A percentile compares a stretch with the other conserved stretches of the same genome.
These are phyloP conservation scores for Fusarium sulawesiense DNA, from an alignment of 2,329 filamentous ascomycete genomes.

Conservation along the genomic window DNA sequence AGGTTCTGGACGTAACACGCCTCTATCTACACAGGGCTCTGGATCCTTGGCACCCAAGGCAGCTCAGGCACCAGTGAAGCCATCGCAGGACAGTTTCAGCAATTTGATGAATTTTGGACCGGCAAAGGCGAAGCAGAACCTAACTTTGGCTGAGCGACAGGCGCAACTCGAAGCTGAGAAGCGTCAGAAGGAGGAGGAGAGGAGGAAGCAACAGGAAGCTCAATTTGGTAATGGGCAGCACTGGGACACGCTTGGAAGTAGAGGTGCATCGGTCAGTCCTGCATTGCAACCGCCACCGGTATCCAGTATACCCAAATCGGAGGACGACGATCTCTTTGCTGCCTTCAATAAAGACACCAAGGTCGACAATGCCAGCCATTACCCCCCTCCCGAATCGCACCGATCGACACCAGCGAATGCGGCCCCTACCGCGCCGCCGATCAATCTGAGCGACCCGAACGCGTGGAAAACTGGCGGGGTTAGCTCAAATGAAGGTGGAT, in stretches of 20 bases:
- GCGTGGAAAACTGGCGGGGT: conserved; percentile 59
- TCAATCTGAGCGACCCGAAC: conserved; percentile 65
- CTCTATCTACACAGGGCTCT: conserved; percentile 63
- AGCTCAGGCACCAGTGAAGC: conserved; percentile 58
- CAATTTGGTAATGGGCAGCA: conserved; percentile 83
- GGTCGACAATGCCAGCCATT: conserved; percentile 74
- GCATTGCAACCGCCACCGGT: conserved; percentile 38
- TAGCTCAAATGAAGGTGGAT: conserved; percentile 48
- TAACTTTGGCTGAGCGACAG: conserved; percentile 83
- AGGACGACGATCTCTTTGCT: conserved; percentile 74
- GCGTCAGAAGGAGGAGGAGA: conserved; percentile 78
- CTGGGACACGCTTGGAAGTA: conserved; percentile 77
- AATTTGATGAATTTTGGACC: conserved; percentile 72
- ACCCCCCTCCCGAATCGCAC: conserved; percentile 60
- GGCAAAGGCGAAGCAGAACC: conserved; percentile 72
- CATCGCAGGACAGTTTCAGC: conserved; percentile 79
- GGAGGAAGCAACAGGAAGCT: conserved; percentile 75
- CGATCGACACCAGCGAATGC: conserved; percentile 59
- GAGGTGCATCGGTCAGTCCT: conserved; percentile 56
- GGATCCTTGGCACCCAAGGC: conserved; percentile 57
- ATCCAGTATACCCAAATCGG: conserved; percentile 42
- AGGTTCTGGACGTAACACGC: conserved; percentile 67
- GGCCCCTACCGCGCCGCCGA: conserved; percentile 44
- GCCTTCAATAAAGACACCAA: conserved; percentile 74
- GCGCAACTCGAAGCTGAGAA: conserved; percentile 73